Percentiles rank a stretch among this genome's conserved stretches.
phyloP scores from a whole-genome alignment of 352 stramenopile species.

The Phytophthora citrophthora region DNA sequence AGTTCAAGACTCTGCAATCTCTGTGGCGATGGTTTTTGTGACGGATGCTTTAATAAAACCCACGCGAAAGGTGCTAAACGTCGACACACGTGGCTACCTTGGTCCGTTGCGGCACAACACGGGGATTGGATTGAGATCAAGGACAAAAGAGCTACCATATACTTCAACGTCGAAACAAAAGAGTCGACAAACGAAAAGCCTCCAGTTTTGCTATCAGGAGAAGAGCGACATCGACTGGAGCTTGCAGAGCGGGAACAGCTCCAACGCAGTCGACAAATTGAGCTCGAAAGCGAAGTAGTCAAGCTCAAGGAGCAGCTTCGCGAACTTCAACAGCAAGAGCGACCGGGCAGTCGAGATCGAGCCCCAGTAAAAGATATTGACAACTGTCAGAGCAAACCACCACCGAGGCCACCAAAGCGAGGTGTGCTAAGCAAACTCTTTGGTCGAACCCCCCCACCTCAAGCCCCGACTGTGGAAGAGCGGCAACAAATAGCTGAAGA shows the following conservation, averaged over 20 bases:
- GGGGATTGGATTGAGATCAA: conserved; percentile 82
- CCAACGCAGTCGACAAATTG: conserved; percentile 55
- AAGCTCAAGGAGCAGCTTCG: conserved; percentile 69
- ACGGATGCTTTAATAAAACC: conserved; percentile 50
- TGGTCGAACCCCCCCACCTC: conserved; percentile 6
- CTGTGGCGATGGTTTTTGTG: conserved; percentile 81
- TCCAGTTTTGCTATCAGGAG: conserved; percentile 54
- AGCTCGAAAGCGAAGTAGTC: conserved; percentile 70
- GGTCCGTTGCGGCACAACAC: conserved; percentile 50
- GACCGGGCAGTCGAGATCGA: conserved; percentile 12
- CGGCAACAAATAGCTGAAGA: conserved; percentile 42
- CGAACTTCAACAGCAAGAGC: conserved; percentile 38
- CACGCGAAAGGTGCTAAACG: conserved; percentile 70
- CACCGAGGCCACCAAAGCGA: conserved; percentile 22
- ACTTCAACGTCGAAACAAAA: conserved; percentile 84
- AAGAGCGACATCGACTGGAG: conserved; percentile 61
- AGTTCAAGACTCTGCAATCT: conserved; percentile 71
- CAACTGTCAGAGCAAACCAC: background rate
- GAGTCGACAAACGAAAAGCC: conserved; percentile 65
- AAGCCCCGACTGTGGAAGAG: conserved; percentile 40
- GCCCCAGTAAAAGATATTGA: conserved; percentile 11
- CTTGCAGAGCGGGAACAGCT: conserved; percentile 62
- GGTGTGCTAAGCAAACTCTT: conserved; percentile 35
- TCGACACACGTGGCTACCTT: conserved; percentile 69
- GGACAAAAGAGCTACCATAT: conserved; percentile 60